Conservation (phyloP, 306 rosid species). For the Aeschynomene evenia region DNA sequence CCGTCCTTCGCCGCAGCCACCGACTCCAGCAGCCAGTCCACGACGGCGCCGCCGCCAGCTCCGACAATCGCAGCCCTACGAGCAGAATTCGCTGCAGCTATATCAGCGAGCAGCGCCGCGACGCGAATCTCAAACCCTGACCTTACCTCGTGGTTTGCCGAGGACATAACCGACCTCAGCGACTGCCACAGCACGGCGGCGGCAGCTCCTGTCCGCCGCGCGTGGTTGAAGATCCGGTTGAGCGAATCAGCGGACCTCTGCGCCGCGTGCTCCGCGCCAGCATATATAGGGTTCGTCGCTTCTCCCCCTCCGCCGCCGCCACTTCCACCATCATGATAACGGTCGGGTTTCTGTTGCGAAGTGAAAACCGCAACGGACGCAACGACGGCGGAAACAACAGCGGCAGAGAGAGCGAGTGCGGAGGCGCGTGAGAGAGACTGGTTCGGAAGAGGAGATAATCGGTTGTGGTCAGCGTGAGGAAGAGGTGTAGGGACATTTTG, state of each 20-base stretch:
- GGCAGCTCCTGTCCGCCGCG: slow-evolving; percentile 71
- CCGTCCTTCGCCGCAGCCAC: slow-evolving; percentile 74
- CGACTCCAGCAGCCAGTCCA: slow-evolving; percentile 91
- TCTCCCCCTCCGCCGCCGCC: slow-evolving; percentile 15
- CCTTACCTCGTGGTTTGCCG: slow-evolving; percentile 90
- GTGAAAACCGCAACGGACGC: slow-evolving; percentile 51
- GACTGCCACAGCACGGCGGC: slow-evolving; percentile 89
- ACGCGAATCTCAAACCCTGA: slow-evolving; percentile 92
- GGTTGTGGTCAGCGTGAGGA: slow-evolving; percentile 22
- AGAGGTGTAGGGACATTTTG: slow-evolving; percentile 38
- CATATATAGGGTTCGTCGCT: slow-evolving; percentile 39
- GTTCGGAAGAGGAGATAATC: slow-evolving; percentile 7
- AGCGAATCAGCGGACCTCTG: slow-evolving; percentile 52
- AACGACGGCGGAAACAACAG: slow-evolving; percentile 41
- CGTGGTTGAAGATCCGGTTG: slow-evolving; percentile 55
- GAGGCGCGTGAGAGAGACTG: slow-evolving; percentile 37
- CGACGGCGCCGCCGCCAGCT: slow-evolving; percentile 89
- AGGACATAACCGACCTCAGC: slow-evolving; percentile 73
- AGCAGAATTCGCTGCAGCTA: slow-evolving; percentile 69
- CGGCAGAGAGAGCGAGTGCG: slow-evolving; percentile 52
- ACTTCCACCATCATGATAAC: no score
- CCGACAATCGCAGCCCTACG: slow-evolving; percentile 89
- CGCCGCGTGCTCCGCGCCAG: slow-evolving; percentile 44
- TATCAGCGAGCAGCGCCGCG: slow-evolving; percentile 86
- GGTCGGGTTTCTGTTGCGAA: slow-evolving; percentile 25